A percentile compares a stretch with the other conserved stretches of the same genome.
phyloP scores from a whole-genome alignment of 225 moss, liverwort and hornwort genomes.

The Climacium dendroides region DNA sequence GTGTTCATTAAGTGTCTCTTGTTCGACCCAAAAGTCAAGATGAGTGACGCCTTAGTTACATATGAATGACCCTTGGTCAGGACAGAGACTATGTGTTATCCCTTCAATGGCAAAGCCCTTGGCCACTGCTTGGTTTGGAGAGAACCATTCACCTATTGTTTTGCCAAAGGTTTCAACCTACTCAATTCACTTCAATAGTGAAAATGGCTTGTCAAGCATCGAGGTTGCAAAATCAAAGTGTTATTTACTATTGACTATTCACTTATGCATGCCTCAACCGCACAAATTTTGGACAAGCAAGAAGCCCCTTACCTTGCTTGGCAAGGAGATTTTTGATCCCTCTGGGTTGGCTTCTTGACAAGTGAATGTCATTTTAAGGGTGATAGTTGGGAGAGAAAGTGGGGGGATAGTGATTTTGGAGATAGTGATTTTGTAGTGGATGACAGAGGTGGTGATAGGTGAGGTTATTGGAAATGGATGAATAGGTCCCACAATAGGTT shows the following conservation, averaged over 20 bases:
- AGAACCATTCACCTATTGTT: neutral
- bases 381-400: neutral
- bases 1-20: too few relatives aligned
- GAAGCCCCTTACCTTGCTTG: rapidly evolving
- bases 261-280: too few relatives aligned
- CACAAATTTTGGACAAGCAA: neutral
- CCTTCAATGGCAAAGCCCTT: too few relatives aligned
- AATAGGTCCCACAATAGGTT: too few relatives aligned
- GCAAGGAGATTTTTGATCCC: neutral
- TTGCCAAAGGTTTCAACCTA: neutral
- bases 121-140: neutral
- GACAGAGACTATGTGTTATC: too few relatives aligned
- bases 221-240: too few relatives aligned
- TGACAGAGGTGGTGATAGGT: neutral
- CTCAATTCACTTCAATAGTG: neutral
- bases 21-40: too few relatives aligned
- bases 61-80: too few relatives aligned
- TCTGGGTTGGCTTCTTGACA: rapidly evolving
- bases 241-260: too few relatives aligned
- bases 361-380: neutral
- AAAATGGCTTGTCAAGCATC: neutral
- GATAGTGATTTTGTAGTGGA: too few relatives aligned
- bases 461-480: neutral
- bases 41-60: too few relatives aligned
- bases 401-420: neutral